phyloP scores from a whole-genome alignment of 2,329 filamentous ascomycete genomes.

The Biscogniauxia mediterranea region DNA sequence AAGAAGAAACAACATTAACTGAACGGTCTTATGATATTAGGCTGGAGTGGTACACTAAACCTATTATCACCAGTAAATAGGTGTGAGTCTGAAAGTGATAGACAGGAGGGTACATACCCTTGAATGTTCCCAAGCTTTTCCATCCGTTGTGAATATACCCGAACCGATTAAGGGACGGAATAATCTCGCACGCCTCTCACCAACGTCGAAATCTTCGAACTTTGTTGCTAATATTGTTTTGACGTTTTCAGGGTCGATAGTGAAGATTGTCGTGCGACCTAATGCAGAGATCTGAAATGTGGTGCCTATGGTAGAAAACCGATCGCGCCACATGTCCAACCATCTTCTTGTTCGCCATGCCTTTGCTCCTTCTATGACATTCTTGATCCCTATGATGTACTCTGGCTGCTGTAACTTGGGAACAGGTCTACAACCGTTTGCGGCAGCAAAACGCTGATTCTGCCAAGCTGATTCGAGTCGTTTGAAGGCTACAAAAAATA shows the following conservation, averaged over 20 bases:
- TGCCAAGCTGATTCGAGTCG: not conserved
- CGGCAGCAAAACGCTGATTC: constrained; percentile 1
- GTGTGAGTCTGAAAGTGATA: not conserved
- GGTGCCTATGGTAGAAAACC: constrained; percentile 3
- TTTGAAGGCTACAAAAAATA: not conserved
- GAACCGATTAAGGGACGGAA: constrained; percentile 1
- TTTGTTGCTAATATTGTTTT: constrained; percentile 5
- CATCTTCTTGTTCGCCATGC: constrained; percentile 3
- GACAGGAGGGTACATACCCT: not conserved
- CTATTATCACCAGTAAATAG: not conserved
- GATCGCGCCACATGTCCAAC: constrained; percentile 1
- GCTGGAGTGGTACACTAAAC: too few species aligned
- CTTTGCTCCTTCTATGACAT: constrained; percentile 1
- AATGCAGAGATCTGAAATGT: constrained; percentile 1
- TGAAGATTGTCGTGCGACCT: constrained; percentile 8
- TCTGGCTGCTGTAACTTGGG: not conserved
- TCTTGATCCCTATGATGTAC: constrained; percentile 1
- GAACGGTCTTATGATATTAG: not conserved
- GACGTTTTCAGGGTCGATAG: constrained; percentile 5
- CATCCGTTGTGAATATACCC: constrained; percentile 4
- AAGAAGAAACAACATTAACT: not conserved
- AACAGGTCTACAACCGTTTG: not conserved
- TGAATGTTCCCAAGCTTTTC: constrained; percentile 6
- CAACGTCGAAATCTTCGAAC: constrained; percentile 7
- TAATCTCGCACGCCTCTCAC: constrained; percentile 2